Conservation (phyloP, 768 basidiomycete genomes). For the Tephrocybe rancida region DNA sequence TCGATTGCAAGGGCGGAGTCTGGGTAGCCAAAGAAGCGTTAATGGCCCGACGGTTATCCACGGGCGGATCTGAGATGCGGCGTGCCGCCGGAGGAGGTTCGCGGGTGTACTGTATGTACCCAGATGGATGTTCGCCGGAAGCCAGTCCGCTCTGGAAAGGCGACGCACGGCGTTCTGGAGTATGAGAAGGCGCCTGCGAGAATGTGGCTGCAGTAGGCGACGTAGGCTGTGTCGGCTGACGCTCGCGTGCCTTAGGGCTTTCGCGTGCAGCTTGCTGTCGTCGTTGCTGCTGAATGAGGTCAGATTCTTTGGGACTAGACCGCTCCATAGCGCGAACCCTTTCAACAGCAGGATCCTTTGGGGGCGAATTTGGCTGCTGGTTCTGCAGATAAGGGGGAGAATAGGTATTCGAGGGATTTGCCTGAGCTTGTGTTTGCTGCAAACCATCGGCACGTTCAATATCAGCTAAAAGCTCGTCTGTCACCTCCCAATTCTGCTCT, state of each 20-base stretch:
- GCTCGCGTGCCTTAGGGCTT: conserved; percentile 46
- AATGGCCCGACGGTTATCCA: conserved; percentile 34
- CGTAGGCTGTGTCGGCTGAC: conserved; percentile 43
- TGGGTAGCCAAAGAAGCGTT: conserved; percentile 43
- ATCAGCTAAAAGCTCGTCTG: conserved; percentile 68
- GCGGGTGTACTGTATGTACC: conserved; percentile 53
- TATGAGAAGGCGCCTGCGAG: conserved; percentile 43
- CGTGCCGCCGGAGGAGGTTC: conserved; percentile 41
- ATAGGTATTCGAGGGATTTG: conserved; percentile 34
- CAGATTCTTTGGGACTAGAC: conserved; percentile 56
- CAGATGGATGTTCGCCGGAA: conserved; percentile 44
- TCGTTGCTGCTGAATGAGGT: conserved; percentile 36
- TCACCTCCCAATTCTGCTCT: conserved; percentile 68
- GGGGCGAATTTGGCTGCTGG: conserved; percentile 42
- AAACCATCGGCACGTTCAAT: conserved; percentile 75
- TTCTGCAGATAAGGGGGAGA: conserved; percentile 26
- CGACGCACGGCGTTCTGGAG: conserved; percentile 54
- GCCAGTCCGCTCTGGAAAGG: conserved; percentile 53
- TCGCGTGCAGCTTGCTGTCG: conserved; percentile 47
- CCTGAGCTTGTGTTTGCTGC: conserved; percentile 55
- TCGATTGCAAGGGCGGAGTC: conserved; percentile 57
- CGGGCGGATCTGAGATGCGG: conserved; percentile 24
- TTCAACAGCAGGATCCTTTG: conserved; percentile 57
- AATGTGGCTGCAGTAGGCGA: conserved; percentile 38
- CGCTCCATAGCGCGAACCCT: conserved; percentile 54